Base-by-base conservation (phyloP, 305 asterid species). In the Fraxinus greggii region DNA sequence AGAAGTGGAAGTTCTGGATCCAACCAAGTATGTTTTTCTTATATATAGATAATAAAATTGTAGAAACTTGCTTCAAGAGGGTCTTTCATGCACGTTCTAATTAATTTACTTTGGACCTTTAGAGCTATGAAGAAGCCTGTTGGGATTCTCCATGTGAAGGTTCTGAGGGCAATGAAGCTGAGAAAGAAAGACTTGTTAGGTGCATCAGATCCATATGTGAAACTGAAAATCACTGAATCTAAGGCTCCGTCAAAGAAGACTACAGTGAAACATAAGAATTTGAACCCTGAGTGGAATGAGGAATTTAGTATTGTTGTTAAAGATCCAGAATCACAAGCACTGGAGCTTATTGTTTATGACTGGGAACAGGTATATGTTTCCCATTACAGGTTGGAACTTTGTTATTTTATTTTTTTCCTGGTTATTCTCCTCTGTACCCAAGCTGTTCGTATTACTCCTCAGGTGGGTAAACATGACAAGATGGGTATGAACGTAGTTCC, bases 231-330 rank as follows among this genome's bases (percentile, higher is more conserved):
- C 84, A 94, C 98, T 0, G 98, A 94, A 88, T 79, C 97, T 65
- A 95, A 94, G 90, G 94, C 95, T 79, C 99, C 98, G 61, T 94
- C 99, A 33, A 95, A 95, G 92, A 94, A 95, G 88, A 94, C 99
- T 9, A 81, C 91, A 17, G 98, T 95, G 79, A 93, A 87, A 87
- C 97, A 93, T 45, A 94, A 92, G 81, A 95, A 95, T 84, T 86
- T 95, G 84, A 94, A 90, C 86, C 99, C 99, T 0, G 98, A 94
- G 87, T 95, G 99, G 99, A 90, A 94, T 82, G 97, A 94, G 88
- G 99, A 95, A 77, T 95, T 94, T 85, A 93, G 92, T 84, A 84
- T 95, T 85, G 96, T 92, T 78, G 85, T 95, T 21, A 94, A 92
- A 88, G 97, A 94, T 87, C 99, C 97, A 3, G 90, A 93, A 86